A percentile compares a stretch with the other conserved stretches of the same genome.
phyloP scores from a whole-genome alignment of 129 eudicot species.

The Lactuca sativa region DNA sequence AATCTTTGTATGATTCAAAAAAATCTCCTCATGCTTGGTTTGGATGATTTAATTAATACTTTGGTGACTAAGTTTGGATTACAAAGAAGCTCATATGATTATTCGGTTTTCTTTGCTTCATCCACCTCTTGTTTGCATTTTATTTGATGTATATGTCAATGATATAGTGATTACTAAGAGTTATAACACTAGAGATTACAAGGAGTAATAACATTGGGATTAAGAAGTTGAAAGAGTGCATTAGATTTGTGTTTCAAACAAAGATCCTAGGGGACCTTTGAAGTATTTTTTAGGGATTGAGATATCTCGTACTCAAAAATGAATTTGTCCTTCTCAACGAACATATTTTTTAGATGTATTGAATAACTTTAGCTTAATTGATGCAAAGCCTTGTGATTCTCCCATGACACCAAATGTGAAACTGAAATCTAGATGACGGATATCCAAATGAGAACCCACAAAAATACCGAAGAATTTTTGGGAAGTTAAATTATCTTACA shows the following conservation, averaged over 20 bases:
- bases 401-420: slow-evolving; percentile 11
- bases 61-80: background rate
- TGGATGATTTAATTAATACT: no score
- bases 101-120: no score
- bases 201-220: background rate
- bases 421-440: background rate
- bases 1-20: no score
- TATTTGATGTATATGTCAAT: no score
- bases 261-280: background rate
- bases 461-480: background rate
- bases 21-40: no score
- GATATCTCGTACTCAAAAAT: background rate
- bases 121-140: no score
- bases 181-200: no score
- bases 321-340: slow-evolving; percentile 1
- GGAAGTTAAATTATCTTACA: background rate
- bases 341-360: slow-evolving; percentile 9
- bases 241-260: background rate
- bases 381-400: background rate
- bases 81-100: background rate
- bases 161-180: no score
- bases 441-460: background rate
- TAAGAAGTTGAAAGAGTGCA: no score
- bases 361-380: background rate
- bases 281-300: background rate